Evolutionary conservation across 345 rosid genomes (phyloP).

Genomic region (Reutealis trisperma): DNA sequence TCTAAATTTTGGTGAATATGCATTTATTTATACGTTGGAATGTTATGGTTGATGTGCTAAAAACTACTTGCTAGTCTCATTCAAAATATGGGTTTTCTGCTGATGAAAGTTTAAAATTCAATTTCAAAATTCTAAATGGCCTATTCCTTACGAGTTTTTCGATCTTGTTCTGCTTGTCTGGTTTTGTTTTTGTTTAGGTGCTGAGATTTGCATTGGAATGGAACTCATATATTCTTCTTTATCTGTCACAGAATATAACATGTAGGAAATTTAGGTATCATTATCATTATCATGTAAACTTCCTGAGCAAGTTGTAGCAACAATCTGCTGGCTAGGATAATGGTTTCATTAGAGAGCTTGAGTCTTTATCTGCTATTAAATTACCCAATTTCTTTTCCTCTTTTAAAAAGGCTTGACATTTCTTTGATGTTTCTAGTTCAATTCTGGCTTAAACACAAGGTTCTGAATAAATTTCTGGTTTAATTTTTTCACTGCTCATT

Average conservation of each 20-base stretch:
- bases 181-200: background rate
- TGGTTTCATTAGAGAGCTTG: too few relatives aligned
- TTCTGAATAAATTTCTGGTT: background rate
- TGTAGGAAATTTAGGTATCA: too few relatives aligned
- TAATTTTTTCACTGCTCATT: too few relatives aligned
- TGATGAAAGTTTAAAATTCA: background rate
- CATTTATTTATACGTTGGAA: background rate
- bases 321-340: too few relatives aligned
- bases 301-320: too few relatives aligned
- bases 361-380: too few relatives aligned
- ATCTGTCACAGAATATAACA: too few relatives aligned
- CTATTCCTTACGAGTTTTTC: background rate
- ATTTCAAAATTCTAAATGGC: background rate
- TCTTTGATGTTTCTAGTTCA: too few relatives aligned
- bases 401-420: background rate
- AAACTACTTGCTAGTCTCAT: background rate
- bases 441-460: background rate
- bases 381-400: background rate
- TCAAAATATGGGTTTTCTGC: background rate
- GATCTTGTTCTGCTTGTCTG: background rate
- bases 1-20: slow-evolving; percentile 1
- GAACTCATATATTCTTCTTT: too few relatives aligned
- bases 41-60: background rate
- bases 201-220: too few relatives aligned
- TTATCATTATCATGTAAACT: too few relatives aligned